phyloP scores from a whole-genome alignment of 306 rosid species.

The Comarum palustre region DNA sequence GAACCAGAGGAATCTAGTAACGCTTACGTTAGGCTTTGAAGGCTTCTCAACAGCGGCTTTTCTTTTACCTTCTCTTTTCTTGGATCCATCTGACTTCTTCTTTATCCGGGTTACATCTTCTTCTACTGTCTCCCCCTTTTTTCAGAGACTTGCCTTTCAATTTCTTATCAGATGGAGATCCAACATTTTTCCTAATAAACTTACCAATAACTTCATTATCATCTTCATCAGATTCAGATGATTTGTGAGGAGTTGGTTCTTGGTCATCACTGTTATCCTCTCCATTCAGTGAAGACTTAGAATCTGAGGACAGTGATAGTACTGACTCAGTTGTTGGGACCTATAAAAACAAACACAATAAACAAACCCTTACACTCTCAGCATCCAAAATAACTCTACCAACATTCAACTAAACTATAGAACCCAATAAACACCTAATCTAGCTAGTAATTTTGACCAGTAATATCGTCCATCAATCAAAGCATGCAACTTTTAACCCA shows the following conservation, averaged over 20 bases:
- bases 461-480: no score
- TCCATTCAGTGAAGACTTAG: slow-evolving; percentile 39
- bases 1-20: slow-evolving; percentile 3
- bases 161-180: slow-evolving; percentile 20
- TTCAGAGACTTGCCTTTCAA: slow-evolving; percentile 21
- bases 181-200: slow-evolving; percentile 22
- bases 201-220: slow-evolving; percentile 28
- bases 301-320: slow-evolving; percentile 54
- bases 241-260: slow-evolving; percentile 36
- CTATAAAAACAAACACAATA: slow-evolving; percentile 37
- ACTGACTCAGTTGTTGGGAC: slow-evolving; percentile 48
- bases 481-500: no score
- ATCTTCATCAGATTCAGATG: slow-evolving; percentile 20
- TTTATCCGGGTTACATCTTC: slow-evolving; percentile 31
- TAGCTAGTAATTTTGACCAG: no score
- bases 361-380: neutral
- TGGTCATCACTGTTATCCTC: slow-evolving; percentile 32
- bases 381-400: slow-evolving; percentile 4
- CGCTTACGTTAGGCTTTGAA: slow-evolving; percentile 39
- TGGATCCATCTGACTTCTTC: slow-evolving; percentile 37
- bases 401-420: neutral
- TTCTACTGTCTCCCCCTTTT: slow-evolving; percentile 24
- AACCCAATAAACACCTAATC: neutral
- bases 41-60: slow-evolving; percentile 22
- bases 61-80: slow-evolving; percentile 42